Base-by-base conservation (phyloP, 805 yeast species). In the Candida tibetensis region DNA sequence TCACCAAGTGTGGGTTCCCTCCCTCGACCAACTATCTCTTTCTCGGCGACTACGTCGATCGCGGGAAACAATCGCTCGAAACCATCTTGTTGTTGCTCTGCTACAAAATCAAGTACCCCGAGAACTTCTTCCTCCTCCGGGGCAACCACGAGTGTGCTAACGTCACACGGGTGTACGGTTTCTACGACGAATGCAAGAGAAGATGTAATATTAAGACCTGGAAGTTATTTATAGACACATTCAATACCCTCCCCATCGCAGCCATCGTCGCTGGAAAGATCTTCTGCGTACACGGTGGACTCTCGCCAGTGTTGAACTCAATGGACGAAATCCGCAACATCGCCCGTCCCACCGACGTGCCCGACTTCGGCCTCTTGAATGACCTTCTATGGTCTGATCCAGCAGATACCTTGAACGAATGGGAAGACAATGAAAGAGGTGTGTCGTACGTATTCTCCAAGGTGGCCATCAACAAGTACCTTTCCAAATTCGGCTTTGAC, bases 71-170 rank as follows among this genome's bases (percentile, higher is more conserved):
- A 64, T 83, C 95, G 3, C 68, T 93, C 40, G 99, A 93, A 60
- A 93, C 99, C 0, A 89, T 93, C 16, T 66, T 91, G 44, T 69
- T 93, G 34, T 69, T 93, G 43, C 71, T 93, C 36, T 90, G 97
- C 62, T 93, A 88, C 69, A 93, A 93, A 61, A 90, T 93, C 62
- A 91, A 91, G 61, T 91, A 89, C 55, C 98, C 99, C 0, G 97
- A 93, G 55, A 91, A 91, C 64, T 90, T 93, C 62, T 93, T 91
- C 61, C 64, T 93, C 42, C 71, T 93, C 30, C 72, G 99, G 50
- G 99, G 99, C 15, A 93, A 93, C 63, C 99, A 93, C 65, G 99
- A 93, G 67, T 87, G 96, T 63, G 97, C 99, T 15, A 88, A 87
- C 55, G 95, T 93, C 40, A 91, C 98, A 1, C 78, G 96, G 47